phyloP scores from a whole-genome alignment of 176 grass and related monocot genomes.

The Ensete ventricosum region DNA sequence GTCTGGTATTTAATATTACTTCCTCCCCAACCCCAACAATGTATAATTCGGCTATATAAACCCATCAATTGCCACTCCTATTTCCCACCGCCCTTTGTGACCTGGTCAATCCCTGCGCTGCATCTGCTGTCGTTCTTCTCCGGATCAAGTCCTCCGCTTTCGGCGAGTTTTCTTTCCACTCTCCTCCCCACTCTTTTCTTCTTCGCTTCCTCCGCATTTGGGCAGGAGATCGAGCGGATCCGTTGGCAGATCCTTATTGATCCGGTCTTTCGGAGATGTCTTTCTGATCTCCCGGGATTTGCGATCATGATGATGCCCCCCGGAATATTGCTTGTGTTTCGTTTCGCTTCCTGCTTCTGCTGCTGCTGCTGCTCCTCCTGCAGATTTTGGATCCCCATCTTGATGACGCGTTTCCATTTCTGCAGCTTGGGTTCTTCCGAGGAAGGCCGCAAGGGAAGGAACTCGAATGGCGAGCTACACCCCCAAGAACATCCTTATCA shows the following conservation, averaged over 20 bases:
- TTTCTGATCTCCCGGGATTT: no score
- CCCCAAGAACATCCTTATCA: conserved; percentile 80
- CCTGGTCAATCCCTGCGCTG: no score
- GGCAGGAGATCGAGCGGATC: neutral
- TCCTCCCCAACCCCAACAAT: no score
- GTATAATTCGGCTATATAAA: neutral
- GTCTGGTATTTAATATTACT: no score
- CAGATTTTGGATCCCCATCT: no score
- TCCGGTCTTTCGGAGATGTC: neutral
- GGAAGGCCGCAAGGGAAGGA: conserved; percentile 15
- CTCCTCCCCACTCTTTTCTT: neutral
- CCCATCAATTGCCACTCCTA: neutral
- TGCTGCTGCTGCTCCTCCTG: no score
- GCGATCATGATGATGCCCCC: no score
- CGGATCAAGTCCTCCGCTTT: neutral
- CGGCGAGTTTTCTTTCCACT: neutral
- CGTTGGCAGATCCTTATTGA: neutral
- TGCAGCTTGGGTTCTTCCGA: conserved; percentile 6
- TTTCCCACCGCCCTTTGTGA: neutral
- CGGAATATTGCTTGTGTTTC: neutral
- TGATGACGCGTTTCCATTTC: neutral
- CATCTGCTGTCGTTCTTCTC: neutral
- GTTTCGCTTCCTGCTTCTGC: neutral
- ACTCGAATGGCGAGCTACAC: conserved; percentile 31
- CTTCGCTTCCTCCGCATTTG: neutral